Evolutionary conservation across 2,329 filamentous ascomycete genomes (phyloP).

Genomic region (Fulvia fulva): DNA sequence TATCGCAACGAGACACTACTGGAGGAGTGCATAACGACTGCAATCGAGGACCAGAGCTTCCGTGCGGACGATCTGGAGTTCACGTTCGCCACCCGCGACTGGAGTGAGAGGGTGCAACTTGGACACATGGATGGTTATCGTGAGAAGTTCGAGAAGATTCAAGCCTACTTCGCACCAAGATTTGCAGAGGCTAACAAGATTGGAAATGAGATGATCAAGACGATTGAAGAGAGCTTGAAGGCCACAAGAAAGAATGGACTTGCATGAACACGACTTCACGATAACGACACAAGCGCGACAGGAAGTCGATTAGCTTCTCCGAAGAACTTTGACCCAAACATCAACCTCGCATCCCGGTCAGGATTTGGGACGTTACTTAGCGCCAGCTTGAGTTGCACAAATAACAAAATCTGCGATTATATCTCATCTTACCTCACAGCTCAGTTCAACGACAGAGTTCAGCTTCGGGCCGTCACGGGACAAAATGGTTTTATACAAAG

Average conservation of each 20-base stretch:
- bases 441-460: not conserved
- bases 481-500: not conserved
- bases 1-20: slow-evolving; percentile 80
- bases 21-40: slow-evolving; percentile 74
- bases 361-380: not conserved
- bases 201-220: slow-evolving; percentile 96
- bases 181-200: slow-evolving; percentile 83
- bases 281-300: not conserved
- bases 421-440: not conserved
- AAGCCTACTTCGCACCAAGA: slow-evolving; percentile 83
- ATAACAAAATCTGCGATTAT: not conserved
- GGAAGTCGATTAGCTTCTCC: not conserved
- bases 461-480: not conserved
- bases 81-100: slow-evolving; percentile 91
- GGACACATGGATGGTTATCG: slow-evolving; percentile 91
- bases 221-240: slow-evolving; percentile 74
- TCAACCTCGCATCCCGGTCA: not conserved
- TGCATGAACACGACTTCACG: not conserved
- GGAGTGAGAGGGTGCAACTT: slow-evolving; percentile 88
- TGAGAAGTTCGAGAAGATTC: slow-evolving; percentile 85
- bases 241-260: slow-evolving; percentile 12
- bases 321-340: not conserved
- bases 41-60: slow-evolving; percentile 85
- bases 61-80: slow-evolving; percentile 96
- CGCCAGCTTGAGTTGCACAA: not conserved